Evolutionary conservation across 2,329 filamentous ascomycete species (phyloP).

Genomic region (Zymoseptoria pseudotritici): DNA sequence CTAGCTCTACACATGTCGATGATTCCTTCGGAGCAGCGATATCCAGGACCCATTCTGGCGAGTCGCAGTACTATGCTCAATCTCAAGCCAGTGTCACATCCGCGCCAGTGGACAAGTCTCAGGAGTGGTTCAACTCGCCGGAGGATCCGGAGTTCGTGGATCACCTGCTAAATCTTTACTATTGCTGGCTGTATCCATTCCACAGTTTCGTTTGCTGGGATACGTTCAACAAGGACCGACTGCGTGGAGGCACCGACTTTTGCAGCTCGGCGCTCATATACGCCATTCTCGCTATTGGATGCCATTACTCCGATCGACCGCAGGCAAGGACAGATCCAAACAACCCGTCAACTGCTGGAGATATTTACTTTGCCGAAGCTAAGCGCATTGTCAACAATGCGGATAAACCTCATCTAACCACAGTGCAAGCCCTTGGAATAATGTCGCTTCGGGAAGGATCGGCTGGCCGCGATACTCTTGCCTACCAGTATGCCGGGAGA

Average conservation of each 20-base stretch:
- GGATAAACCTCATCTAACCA: slow-evolving; percentile 58
- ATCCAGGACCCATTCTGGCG: slow-evolving; percentile 15
- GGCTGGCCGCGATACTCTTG: slow-evolving; percentile 59
- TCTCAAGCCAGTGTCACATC: slow-evolving; percentile 1
- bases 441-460: slow-evolving; percentile 71
- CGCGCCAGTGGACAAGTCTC: slow-evolving; percentile 5
- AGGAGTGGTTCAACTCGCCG: slow-evolving; percentile 25
- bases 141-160: slow-evolving; percentile 30
- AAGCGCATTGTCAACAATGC: slow-evolving; percentile 51
- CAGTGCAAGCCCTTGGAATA: slow-evolving; percentile 66
- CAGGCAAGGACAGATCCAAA: slow-evolving; percentile 55
- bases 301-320: slow-evolving; percentile 50
- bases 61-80: slow-evolving; percentile 1
- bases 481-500: slow-evolving; percentile 65
- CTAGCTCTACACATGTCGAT: slow-evolving; percentile 6
- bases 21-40: slow-evolving; percentile 4
- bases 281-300: slow-evolving; percentile 29
- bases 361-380: slow-evolving; percentile 67
- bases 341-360: slow-evolving; percentile 59
- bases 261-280: slow-evolving; percentile 49
- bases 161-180: slow-evolving; percentile 30
- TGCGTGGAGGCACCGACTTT: slow-evolving; percentile 53
- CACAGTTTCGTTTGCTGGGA: slow-evolving; percentile 67
- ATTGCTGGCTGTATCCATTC: slow-evolving; percentile 62
- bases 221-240: slow-evolving; percentile 61